phyloP scores from a whole-genome alignment of 495 filamentous ascomycete genomes.

The Staphylotrichum tortipilum region DNA sequence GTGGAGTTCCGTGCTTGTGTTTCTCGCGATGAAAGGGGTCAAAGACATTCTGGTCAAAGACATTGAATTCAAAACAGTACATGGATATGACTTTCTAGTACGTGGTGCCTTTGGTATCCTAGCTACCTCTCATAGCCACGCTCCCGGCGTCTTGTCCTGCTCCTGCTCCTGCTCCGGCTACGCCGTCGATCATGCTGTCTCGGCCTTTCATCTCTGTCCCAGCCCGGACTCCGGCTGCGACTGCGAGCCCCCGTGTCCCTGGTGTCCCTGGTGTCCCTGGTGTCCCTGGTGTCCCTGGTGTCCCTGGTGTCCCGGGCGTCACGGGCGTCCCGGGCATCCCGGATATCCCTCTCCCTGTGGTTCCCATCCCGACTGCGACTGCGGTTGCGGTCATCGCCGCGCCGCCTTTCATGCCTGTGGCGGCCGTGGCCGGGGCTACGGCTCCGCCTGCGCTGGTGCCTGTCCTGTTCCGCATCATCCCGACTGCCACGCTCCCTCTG shows the following conservation, averaged over 20 bases:
- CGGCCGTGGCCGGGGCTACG: constrained; percentile 19
- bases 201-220: constrained; percentile 6
- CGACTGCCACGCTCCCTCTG: constrained; percentile 20
- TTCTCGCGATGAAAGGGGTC: no score
- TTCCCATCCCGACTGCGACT: constrained; percentile 13
- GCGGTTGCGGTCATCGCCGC: constrained; percentile 5
- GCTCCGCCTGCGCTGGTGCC: constrained; percentile 18
- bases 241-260: background rate
- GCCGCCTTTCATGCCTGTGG: constrained; percentile 7
- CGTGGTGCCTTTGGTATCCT: no score
- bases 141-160: background rate
- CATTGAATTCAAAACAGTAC: no score
- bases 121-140: background rate
- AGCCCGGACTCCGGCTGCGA: constrained; percentile 24
- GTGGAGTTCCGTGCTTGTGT: no score
- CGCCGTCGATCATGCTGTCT: constrained; percentile 10
- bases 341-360: background rate
- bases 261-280: no score
- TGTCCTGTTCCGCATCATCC: constrained; percentile 6
- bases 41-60: no score
- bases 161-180: constrained; percentile 14
- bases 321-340: no score
- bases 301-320: no score
- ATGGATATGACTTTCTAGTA: no score
- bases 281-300: no score